phyloP scores from a whole-genome alignment of 2,329 filamentous ascomycete genomes.

The Talaromyces sp. region DNA sequence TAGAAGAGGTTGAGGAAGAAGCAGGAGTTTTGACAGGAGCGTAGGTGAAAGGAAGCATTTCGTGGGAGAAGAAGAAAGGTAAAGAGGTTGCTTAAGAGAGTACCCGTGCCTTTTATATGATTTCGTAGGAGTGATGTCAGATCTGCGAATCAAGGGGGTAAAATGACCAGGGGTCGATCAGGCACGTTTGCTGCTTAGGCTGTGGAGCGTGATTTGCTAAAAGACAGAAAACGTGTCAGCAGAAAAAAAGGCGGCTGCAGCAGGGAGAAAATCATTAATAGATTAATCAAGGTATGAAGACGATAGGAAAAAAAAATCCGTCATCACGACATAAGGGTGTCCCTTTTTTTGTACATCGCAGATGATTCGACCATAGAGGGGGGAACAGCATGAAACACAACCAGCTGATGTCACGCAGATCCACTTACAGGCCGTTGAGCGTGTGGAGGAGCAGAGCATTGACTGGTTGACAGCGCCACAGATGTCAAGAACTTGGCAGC shows the following conservation, averaged over 20 bases:
- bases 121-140: background rate
- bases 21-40: background rate
- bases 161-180: background rate
- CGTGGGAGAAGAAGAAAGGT: background rate
- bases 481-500: background rate
- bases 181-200: background rate
- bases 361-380: background rate
- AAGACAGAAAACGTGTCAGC: background rate
- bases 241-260: background rate
- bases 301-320: background rate
- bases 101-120: background rate
- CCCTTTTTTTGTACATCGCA: background rate
- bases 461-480: background rate
- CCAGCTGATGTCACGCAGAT: background rate
- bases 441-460: background rate
- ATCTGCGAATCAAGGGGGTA: background rate
- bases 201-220: background rate
- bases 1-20: background rate
- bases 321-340: background rate
- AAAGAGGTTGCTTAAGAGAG: background rate
- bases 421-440: background rate
- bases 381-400: background rate
- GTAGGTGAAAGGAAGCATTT: background rate
- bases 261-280: background rate
- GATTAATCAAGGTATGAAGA: background rate